These are phyloP conservation scores for Crithidia bombi DNA, from an alignment of 208 protist species.

Conservation along the genomic window DNA sequence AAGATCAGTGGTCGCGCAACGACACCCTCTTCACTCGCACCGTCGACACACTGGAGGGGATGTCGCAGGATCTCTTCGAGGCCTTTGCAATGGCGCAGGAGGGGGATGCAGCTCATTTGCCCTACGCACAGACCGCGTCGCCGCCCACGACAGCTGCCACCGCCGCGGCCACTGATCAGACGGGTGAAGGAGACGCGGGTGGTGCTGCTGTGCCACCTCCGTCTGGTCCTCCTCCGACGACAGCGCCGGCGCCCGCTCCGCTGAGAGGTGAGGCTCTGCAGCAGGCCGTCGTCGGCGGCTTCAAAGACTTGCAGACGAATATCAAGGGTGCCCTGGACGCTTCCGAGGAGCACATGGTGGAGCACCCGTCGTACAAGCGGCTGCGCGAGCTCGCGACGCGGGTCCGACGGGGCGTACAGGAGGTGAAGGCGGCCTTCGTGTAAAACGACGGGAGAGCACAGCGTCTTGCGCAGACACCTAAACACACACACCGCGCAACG, in stretches of 20 bases:
- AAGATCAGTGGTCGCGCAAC: conserved; percentile 83
- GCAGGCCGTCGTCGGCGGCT: conserved; percentile 41
- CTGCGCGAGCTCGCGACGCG: conserved; percentile 54
- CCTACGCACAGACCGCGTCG: conserved; percentile 2
- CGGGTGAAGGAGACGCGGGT: background rate
- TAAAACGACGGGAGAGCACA: background rate
- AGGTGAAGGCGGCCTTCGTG: conserved; percentile 47
- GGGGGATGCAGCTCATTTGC: conserved; percentile 18
- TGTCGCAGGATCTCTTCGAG: conserved; percentile 44
- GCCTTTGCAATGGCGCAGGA: conserved; percentile 43
- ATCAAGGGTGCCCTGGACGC: conserved; percentile 66
- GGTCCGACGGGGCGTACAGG: conserved; percentile 45
- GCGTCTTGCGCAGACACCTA: no score
- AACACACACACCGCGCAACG: background rate
- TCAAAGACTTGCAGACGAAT: conserved; percentile 66
- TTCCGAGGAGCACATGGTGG: conserved; percentile 76
- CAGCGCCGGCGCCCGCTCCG: background rate
- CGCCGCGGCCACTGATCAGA: background rate
- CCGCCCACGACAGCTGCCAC: background rate
- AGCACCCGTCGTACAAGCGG: conserved; percentile 40
- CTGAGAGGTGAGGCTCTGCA: conserved; percentile 26
- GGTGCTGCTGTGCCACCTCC: conserved; percentile 1
- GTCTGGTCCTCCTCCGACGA: background rate
- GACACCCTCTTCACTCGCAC: conserved; percentile 58
- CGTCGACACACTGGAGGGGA: conserved; percentile 61